Base-by-base conservation (phyloP, 1,139 yeast genomes). In the Scheffersomyces cryptocercus region DNA sequence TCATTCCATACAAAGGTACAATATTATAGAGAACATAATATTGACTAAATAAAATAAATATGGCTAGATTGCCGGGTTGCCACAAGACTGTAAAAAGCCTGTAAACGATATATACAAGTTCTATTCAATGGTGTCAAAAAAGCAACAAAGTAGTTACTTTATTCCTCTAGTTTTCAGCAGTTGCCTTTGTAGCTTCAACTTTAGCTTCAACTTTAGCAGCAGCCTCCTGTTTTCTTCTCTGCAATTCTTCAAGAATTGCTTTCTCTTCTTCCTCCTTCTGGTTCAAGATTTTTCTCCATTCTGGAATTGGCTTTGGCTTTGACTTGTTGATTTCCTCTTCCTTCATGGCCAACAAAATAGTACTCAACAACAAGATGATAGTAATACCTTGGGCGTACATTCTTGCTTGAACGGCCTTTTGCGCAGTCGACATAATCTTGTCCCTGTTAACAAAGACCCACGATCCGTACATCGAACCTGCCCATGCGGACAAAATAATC, bases 311-410 rank as follows among this genome's bases (percentile, higher is more conserved):
- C 11, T 64, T 56, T 14, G 75, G 74, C 45, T 60, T 59, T 31
- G 51, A 45, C 53, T 67, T 66, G 39, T 63, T 65, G 44, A 70
- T 55, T 55, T 82, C 80, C 52, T 79, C 81, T 56, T 85, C 91
- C 53, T 78, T 82, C 67, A 82, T 72, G 34, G 83, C 73, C 54
- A 85, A 70, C 38, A 83, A 79, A 53, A 85, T 73, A 3, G 90
- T 80, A 31, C 82, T 84, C 50, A 86, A 67, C 53, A 85, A 69
- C 48, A 86, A 70, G 8, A 78, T 73, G 45, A 85, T 85, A 2
- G 91, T 83, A 46, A 88, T 69, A 49, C 87, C 90, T 67, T 89
- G 97, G 7, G 97, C 97, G 62, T 88, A 88, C 84, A 89, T 89
- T 79, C 97, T 85, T 28, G 97, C 96, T 64, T 88, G 95, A 28